Evolutionary conservation across 345 rosid genomes (phyloP).

Genomic region (Eucalyptus brandiana): DNA sequence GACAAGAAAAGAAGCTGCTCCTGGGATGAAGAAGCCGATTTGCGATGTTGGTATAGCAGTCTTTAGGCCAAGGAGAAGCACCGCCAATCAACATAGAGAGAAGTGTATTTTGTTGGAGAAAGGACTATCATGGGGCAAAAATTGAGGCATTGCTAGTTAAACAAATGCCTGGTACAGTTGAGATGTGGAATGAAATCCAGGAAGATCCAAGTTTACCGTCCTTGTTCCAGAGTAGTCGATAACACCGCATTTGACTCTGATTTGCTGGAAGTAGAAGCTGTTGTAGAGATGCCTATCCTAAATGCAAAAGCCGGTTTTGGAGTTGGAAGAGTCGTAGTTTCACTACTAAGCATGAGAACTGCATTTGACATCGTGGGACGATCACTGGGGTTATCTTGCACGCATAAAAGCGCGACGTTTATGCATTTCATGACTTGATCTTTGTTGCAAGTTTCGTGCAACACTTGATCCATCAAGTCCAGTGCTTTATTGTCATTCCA

Average conservation of each 20-base stretch:
- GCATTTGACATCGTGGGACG: conserved; percentile 43
- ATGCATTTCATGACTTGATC: conserved; percentile 24
- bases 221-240: neutral
- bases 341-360: conserved; percentile 36
- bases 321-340: conserved; percentile 16
- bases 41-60: neutral
- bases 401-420: conserved; percentile 39
- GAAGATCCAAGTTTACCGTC: neutral
- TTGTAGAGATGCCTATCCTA: conserved; percentile 14
- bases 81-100: neutral
- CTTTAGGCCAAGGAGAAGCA: neutral
- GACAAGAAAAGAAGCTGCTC: neutral
- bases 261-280: conserved; percentile 31
- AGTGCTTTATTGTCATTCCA: conserved; percentile 25
- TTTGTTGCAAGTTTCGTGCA: conserved; percentile 1
- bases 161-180: neutral
- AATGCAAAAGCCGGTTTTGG: conserved; percentile 35
- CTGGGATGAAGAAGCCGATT: neutral
- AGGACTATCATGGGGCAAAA: neutral
- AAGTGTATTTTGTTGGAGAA: neutral
- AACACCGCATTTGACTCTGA: neutral
- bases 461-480: conserved; percentile 20
- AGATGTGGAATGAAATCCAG: neutral
- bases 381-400: conserved; percentile 41
- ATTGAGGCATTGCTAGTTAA: neutral